phyloP scores from a whole-genome alignment of 257 asterid species.

The Voacanga thouarsii region DNA sequence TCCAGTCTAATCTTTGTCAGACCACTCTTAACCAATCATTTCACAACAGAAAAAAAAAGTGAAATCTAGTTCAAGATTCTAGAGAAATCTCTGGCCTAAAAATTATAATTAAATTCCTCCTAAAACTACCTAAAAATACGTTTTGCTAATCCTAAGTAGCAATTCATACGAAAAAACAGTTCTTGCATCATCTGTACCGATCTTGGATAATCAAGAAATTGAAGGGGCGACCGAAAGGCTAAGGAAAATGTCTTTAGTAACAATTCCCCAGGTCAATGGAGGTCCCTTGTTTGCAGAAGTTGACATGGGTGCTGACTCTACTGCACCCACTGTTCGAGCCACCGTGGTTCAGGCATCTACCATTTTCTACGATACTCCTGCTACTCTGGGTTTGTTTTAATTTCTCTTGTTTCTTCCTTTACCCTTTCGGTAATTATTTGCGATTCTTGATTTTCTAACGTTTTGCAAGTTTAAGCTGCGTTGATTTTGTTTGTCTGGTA shows the following conservation, averaged over 20 bases:
- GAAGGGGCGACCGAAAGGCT: constrained; percentile 19
- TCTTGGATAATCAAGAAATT: constrained; percentile 4
- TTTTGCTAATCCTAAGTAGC: background rate
- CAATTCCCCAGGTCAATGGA: constrained; percentile 38
- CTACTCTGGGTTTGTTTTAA: constrained; percentile 66
- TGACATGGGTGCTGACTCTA: constrained; percentile 73
- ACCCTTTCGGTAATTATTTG: background rate
- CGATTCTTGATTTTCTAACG: background rate
- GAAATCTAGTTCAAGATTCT: background rate
- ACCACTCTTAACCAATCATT: background rate
- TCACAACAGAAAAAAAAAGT: background rate
- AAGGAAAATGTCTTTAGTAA: constrained; percentile 60
- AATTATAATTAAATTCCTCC: background rate
- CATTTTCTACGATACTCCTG: constrained; percentile 87
- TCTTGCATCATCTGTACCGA: background rate
- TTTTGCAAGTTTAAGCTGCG: background rate
- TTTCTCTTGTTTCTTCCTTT: background rate
- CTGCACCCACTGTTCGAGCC: constrained; percentile 65
- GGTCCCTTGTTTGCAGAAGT: constrained; percentile 74
- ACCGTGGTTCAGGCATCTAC: constrained; percentile 96
- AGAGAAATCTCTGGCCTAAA: constrained; percentile 1
- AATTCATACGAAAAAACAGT: background rate
- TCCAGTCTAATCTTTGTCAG: background rate
- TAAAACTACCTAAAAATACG: background rate
- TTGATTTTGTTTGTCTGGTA: background rate